Evolutionary conservation across 345 rosid species (phyloP).

Genomic region (Acer saccharum): DNA sequence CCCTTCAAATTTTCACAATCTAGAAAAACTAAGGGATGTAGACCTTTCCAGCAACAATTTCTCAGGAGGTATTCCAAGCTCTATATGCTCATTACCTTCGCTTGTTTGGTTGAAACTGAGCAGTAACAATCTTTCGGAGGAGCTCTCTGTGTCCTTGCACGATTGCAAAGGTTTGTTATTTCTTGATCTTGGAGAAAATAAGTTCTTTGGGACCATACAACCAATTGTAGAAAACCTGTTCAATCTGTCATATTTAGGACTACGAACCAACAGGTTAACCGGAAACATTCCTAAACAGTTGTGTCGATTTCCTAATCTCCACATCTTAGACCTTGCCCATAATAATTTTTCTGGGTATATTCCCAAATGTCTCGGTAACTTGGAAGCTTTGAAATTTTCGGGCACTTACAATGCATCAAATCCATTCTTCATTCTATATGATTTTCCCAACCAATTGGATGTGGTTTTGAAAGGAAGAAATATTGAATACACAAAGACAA

Average conservation of each 20-base stretch:
- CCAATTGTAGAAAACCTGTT: constrained; percentile 10
- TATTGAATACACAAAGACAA: too few species aligned
- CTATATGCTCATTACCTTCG: constrained; percentile 12
- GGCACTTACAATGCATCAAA: too few species aligned
- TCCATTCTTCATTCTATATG: too few species aligned
- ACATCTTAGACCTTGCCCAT: constrained; percentile 23
- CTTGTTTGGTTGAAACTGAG: not conserved
- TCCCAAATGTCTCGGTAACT: constrained; percentile 17
- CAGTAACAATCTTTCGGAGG: constrained; percentile 22
- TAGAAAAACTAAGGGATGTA: not conserved
- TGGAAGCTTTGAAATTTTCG: not conserved
- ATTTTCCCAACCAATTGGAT: too few species aligned
- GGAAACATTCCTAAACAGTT: constrained; percentile 17
- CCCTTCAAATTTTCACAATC: constrained; percentile 1
- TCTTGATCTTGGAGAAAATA: constrained; percentile 33
- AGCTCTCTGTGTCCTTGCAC: constrained; percentile 12
- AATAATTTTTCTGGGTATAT: constrained; percentile 23
- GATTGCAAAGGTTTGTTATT: not conserved
- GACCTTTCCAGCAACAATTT: constrained; percentile 11
- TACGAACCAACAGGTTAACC: constrained; percentile 17
- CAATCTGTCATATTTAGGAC: constrained; percentile 1
- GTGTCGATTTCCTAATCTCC: constrained; percentile 4
- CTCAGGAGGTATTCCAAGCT: constrained; percentile 21
- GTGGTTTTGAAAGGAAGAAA: too few species aligned
- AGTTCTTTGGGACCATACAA: constrained; percentile 25